Evolutionary conservation across 2,329 filamentous ascomycete species (phyloP).

Genomic region (Pseudogymnoascus verrucosus): DNA sequence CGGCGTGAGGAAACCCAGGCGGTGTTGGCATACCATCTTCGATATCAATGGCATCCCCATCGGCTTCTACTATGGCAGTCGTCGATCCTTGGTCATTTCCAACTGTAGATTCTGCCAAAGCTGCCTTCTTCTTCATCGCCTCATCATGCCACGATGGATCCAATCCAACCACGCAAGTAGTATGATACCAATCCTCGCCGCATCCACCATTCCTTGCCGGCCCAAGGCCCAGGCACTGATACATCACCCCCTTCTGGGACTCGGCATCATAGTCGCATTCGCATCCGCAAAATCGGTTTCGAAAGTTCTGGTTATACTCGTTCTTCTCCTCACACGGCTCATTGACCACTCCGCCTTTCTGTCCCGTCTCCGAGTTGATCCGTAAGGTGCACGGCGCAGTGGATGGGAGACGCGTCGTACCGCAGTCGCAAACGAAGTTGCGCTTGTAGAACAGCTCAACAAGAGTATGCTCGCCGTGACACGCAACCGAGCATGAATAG

Average conservation of each 20-base stretch:
- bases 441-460: conserved; percentile 96
- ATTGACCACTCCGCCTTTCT: conserved; percentile 67
- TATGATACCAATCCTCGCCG: conserved; percentile 97
- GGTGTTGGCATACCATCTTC: conserved; percentile 63
- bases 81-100: conserved; percentile 13
- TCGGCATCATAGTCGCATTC: conserved; percentile 80
- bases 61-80: conserved; percentile 29
- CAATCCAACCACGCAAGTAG: conserved; percentile 79
- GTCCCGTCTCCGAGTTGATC: conserved; percentile 62
- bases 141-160: conserved; percentile 63
- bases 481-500: conserved; percentile 94
- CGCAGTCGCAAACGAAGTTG: conserved; percentile 94
- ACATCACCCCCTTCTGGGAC: conserved; percentile 94
- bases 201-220: conserved; percentile 76
- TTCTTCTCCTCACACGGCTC: conserved; percentile 67
- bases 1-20: conserved; percentile 79
- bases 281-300: conserved; percentile 87
- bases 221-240: conserved; percentile 84
- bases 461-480: conserved; percentile 88
- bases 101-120: conserved; percentile 26
- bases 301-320: conserved; percentile 92
- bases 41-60: conserved; percentile 31
- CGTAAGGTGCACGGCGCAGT: conserved; percentile 70
- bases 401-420: conserved; percentile 68
- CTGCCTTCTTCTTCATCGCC: conserved; percentile 30